A percentile compares a stretch with the other conserved stretches of the same genome.
Evolutionary conservation across 495 filamentous ascomycete genomes (phyloP).

Genomic region (Lasiosphaeria ovina): DNA sequence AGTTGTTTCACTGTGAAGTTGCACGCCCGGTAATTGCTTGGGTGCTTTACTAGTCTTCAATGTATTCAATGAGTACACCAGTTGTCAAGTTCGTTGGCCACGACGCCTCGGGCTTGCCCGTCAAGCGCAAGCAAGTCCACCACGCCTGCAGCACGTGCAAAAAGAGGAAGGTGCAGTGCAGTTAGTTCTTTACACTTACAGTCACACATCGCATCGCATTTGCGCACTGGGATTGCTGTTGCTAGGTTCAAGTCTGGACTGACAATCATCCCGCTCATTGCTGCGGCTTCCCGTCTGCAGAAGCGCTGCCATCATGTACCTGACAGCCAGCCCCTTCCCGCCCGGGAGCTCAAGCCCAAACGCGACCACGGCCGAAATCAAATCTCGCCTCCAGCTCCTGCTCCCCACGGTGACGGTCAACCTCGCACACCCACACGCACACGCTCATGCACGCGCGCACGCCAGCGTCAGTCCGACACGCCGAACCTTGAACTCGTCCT

Average conservation of each 20-base stretch:
- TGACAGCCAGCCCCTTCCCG: neutral
- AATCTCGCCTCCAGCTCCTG: conserved; percentile 15
- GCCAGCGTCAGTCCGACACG: too few species aligned
- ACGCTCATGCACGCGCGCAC: too few species aligned
- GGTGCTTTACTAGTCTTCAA: too few species aligned
- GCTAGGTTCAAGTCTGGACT: too few species aligned
- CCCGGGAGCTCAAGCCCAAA: too few species aligned
- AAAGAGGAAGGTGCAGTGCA: conserved; percentile 38
- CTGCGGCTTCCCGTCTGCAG: conserved; percentile 6
- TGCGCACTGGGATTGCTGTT: too few species aligned
- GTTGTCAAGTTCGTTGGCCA: conserved; percentile 46
- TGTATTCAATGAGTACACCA: too few species aligned
- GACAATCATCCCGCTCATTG: neutral
- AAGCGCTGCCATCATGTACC: conserved; percentile 23
- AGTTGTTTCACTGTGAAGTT: too few species aligned
- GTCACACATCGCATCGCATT: neutral
- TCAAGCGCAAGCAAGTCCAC: conserved; percentile 49
- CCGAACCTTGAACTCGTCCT: too few species aligned
- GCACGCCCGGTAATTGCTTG: too few species aligned
- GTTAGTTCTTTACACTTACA: neutral
- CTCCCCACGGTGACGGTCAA: conserved; percentile 16
- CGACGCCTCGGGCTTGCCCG: conserved; percentile 40
- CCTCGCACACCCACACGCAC: neutral
- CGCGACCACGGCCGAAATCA: too few species aligned
- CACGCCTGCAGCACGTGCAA: conserved; percentile 48